phyloP scores from a whole-genome alignment of 306 rosid species.

The Fragaria ananassa region DNA sequence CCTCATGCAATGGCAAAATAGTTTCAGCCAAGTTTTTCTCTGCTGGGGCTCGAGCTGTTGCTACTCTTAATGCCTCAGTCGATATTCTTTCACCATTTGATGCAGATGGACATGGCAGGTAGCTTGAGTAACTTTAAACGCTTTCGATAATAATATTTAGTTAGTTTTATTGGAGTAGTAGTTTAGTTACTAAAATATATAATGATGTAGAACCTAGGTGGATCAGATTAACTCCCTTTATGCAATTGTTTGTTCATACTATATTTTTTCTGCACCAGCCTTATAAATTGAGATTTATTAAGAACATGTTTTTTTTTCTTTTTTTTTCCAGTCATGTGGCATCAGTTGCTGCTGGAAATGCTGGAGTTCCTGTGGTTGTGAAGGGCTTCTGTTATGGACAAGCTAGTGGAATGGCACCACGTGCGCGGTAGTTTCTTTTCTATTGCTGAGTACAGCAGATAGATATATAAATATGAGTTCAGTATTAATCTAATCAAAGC shows the following conservation, averaged over 20 bases:
- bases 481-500: background rate
- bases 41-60: conserved; percentile 65
- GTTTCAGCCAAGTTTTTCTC: conserved; percentile 68
- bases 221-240: background rate
- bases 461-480: background rate
- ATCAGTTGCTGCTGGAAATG: conserved; percentile 83
- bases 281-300: background rate
- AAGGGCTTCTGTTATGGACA: conserved; percentile 61
- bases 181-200: background rate
- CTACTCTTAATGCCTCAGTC: conserved; percentile 53
- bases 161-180: background rate
- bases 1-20: conserved; percentile 71
- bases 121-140: background rate
- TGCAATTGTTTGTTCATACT: background rate
- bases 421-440: conserved; percentile 48
- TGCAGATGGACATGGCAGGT: conserved; percentile 94
- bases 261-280: background rate
- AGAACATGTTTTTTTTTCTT: background rate
- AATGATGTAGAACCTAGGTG: background rate
- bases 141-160: background rate
- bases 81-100: conserved; percentile 88
- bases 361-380: conserved; percentile 67
- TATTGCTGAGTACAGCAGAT: background rate
- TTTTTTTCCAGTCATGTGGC: conserved; percentile 67
- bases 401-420: conserved; percentile 88